Percentiles rank a stretch among this genome's conserved stretches.
phyloP scores from a whole-genome alignment of 148 eudicot genomes.

The Fagopyrum tataricum region DNA sequence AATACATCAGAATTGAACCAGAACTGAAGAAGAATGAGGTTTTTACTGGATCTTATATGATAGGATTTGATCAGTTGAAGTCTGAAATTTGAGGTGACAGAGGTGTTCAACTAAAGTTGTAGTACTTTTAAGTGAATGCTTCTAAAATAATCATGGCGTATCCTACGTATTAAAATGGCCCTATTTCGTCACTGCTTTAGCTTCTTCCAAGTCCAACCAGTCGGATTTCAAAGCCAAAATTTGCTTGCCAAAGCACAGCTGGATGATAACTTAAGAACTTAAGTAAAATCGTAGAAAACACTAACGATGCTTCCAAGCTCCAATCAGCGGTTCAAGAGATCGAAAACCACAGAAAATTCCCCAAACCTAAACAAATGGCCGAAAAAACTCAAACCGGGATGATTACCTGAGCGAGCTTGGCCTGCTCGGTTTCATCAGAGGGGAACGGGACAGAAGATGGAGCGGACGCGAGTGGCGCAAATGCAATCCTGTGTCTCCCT shows the following conservation, averaged over 20 bases:
- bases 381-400: neutral
- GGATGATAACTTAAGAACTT: neutral
- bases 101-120: neutral
- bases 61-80: neutral
- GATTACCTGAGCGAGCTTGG: conserved; percentile 74
- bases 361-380: neutral
- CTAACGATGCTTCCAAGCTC: too few relatives aligned
- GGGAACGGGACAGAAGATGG: conserved; percentile 38
- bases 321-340: neutral
- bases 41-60: neutral
- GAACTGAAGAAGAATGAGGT: neutral
- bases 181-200: neutral
- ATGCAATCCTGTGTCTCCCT: conserved; percentile 5
- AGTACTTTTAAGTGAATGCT: neutral
- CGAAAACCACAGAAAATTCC: neutral
- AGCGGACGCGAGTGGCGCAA: conserved; percentile 33
- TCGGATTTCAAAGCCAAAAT: neutral
- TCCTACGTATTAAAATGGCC: neutral
- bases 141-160: neutral
- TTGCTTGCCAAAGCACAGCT: conserved; percentile 7
- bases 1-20: neutral
- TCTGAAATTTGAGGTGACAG: neutral
- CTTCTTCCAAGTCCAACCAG: neutral
- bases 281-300: neutral
- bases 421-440: conserved; percentile 59